Base-by-base conservation (phyloP, 768 basidiomycete genomes). In the Mycena rebaudengoi region DNA sequence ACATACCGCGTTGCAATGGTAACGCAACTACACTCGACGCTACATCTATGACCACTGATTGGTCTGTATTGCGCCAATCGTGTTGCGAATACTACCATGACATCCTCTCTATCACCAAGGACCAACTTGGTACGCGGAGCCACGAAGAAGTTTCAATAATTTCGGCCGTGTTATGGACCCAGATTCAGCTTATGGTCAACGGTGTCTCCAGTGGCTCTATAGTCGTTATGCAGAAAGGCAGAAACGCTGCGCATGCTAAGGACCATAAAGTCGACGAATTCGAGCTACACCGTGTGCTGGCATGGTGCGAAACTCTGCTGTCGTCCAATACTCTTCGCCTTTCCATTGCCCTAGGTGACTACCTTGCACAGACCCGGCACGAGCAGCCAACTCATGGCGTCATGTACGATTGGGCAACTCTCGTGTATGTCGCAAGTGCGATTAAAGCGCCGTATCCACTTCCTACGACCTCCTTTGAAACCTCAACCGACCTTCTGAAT, bases 101-200 rank as follows among this genome's bases (percentile, higher is more conserved):
- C 52, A 73, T 85, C 23, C 65, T 84, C 13, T 69, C 79, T 20
- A 70, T 82, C 23, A 78, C 79, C 4, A 74, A 79, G 41, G 77
- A 85, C 10, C 83, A 87, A 25, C 74, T 92, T 13, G 69, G 69
- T 5, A 70, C 72, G n/a, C 75, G 73, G 50, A 83, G 84, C 25
- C 88, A 86, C 67, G 94, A 96, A 79, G 92, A 94, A 68, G 71
- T 91, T 7, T 85, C 90, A 1, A 80, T 91, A 8, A 79, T 86
- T 50, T 81, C 83, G 64, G 82, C 85, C 20, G 76, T 81, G n/a
- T 76, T 94, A 7, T 89, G 87, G 83, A 85, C 79, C 2, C 92
- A 95, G 69, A 71, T 88, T 21, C 87, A 91, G 60, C 82, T 93
- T 21, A 74, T 94, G 39, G 80, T 80, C 37, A 89, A 87, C 66